Evolutionary conservation across 1,284 basidiomycete genomes (phyloP).

Genomic region (Rhodofomes roseus): DNA sequence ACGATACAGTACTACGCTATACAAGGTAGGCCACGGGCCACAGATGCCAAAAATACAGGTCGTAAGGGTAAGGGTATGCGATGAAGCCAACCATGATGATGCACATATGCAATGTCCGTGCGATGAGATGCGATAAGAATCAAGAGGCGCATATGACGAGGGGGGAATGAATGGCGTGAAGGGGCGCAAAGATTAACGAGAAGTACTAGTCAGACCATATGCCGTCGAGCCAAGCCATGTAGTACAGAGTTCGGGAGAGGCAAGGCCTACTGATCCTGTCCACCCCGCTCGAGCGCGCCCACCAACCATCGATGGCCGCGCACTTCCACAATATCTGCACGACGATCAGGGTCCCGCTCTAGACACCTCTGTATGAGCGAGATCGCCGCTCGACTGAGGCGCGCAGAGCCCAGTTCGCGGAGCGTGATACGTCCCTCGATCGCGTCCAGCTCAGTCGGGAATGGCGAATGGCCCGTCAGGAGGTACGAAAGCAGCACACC

Average conservation of each 20-base stretch:
- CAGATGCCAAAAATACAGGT: background rate
- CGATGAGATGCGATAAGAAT: background rate
- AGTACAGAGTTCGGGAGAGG: background rate
- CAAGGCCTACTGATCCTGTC: conserved; percentile 6
- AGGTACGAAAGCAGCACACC: conserved; percentile 87
- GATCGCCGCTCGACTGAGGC: conserved; percentile 21
- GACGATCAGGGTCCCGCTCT: conserved; percentile 61
- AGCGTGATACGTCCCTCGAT: conserved; percentile 39
- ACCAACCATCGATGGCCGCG: conserved; percentile 72
- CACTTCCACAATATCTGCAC: conserved; percentile 74
- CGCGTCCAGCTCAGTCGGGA: conserved; percentile 72
- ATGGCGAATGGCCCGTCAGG: conserved; percentile 83
- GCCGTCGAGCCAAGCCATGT: no score
- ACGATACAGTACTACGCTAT: conserved; percentile 1
- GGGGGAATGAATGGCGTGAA: background rate
- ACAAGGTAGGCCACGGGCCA: background rate
- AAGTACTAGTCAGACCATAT: background rate
- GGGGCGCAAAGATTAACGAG: no score
- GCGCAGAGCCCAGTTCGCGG: conserved; percentile 19
- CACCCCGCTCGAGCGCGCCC: conserved; percentile 27
- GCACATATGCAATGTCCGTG: background rate
- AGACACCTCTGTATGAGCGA: conserved; percentile 70
- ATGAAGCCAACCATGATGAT: background rate
- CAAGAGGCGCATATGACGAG: background rate
- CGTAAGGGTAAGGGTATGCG: background rate